Conservation (phyloP, 129 eudicot genomes). For the Solidago caesia region DNA sequence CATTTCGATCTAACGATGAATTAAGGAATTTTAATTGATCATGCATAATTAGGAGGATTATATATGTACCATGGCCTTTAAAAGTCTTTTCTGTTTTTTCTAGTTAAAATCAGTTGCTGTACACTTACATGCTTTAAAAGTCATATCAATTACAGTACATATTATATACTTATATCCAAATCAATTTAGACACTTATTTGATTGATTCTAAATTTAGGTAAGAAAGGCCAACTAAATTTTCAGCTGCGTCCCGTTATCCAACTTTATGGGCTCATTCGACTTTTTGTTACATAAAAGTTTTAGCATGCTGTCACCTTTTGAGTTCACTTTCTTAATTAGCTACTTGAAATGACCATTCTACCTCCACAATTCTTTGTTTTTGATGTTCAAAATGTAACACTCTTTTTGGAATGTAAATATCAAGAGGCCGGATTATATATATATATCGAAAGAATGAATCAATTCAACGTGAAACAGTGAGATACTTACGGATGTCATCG, state of each 20-base stretch:
- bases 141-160: no score
- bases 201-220: neutral
- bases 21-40: no score
- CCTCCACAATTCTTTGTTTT: constrained; percentile 10
- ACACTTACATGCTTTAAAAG: no score
- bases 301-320: constrained; percentile 29
- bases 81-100: no score
- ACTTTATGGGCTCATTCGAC: constrained; percentile 29
- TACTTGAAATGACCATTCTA: constrained; percentile 22
- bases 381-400: neutral
- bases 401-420: neutral
- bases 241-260: constrained; percentile 31
- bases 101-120: no score
- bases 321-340: neutral
- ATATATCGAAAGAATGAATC: neutral
- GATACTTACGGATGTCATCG: constrained; percentile 72
- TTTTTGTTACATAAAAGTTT: constrained; percentile 32
- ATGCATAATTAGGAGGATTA: no score
- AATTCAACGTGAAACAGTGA: neutral
- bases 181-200: neutral
- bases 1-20: no score
- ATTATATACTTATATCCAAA: neutral
- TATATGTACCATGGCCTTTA: no score
- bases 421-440: no score
- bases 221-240: neutral